Evolutionary conservation across 768 basidiomycete species (phyloP).

Genomic region (Amanita rubescens): DNA sequence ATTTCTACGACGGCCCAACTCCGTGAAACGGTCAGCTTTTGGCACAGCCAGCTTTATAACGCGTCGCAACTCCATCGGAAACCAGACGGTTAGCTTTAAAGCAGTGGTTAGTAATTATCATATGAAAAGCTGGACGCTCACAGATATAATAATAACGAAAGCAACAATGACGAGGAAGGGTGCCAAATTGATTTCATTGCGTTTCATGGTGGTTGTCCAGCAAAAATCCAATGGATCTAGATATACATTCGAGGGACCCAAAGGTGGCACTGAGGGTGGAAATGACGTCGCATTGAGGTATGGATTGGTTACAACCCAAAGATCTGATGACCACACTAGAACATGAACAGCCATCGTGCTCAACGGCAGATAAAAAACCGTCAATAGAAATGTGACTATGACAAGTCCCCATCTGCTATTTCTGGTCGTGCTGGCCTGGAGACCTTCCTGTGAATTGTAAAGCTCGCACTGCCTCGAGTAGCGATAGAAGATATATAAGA

Average conservation of each 20-base stretch:
- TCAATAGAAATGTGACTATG: constrained; percentile 56
- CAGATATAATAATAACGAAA: constrained; percentile 39
- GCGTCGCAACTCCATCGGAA: constrained; percentile 53
- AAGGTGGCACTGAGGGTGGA: constrained; percentile 39
- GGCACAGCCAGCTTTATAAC: constrained; percentile 55
- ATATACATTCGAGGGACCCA: constrained; percentile 50
- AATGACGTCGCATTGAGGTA: constrained; percentile 49
- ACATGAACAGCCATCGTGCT: constrained; percentile 74
- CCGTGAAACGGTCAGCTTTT: constrained; percentile 57
- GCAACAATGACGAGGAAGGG: constrained; percentile 56
- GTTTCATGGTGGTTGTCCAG: constrained; percentile 72
- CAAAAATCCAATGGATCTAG: constrained; percentile 66
- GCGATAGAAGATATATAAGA: constrained; percentile 54
- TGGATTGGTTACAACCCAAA: constrained; percentile 67
- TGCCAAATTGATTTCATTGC: constrained; percentile 63
- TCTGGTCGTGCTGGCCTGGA: constrained; percentile 37
- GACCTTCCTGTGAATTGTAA: constrained; percentile 44
- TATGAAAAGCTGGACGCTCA: constrained; percentile 23
- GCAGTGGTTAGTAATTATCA: neutral
- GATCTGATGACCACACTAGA: constrained; percentile 69
- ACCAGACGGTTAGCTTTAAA: constrained; percentile 57
- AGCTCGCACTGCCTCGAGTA: constrained; percentile 41
- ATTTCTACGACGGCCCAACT: constrained; percentile 58
- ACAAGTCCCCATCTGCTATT: constrained; percentile 46
- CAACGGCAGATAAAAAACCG: constrained; percentile 67